These are phyloP conservation scores for Raffaelea ambrosiae DNA, from an alignment of 2,329 filamentous ascomycete genomes.

Conservation along the genomic window DNA sequence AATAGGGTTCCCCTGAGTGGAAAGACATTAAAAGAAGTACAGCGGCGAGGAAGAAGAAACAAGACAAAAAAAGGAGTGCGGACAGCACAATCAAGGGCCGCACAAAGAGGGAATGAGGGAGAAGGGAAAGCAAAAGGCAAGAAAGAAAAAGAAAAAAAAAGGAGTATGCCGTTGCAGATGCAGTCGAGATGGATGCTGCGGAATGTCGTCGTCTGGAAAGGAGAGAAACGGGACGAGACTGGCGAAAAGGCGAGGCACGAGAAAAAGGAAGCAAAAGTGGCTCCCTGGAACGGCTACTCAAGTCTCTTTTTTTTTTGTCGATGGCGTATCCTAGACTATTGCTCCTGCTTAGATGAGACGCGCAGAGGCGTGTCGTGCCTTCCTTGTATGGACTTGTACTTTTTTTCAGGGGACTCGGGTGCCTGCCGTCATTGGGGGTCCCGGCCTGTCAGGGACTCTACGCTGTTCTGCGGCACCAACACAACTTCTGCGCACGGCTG, in stretches of 20 bases:
- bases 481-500: no score
- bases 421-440: no score
- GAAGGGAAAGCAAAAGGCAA: no score
- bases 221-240: no score
- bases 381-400: not conserved
- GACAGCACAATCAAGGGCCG: not conserved
- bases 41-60: conserved; percentile 10
- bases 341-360: conserved; percentile 6
- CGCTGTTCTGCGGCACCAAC: no score
- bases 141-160: no score
- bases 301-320: conserved; percentile 1
- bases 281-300: no score
- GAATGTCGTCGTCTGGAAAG: no score
- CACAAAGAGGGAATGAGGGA: not conserved
- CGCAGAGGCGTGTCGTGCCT: conserved; percentile 10
- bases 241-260: no score
- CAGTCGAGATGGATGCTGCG: no score
- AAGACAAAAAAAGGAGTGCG: not conserved
- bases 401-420: not conserved
- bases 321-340: not conserved
- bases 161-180: not conserved
- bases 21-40: conserved; percentile 10
- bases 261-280: no score
- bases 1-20: conserved; percentile 11
- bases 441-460: no score